Base-by-base conservation (phyloP, 1,139 yeast species). In the Geotrichum reessii region DNA sequence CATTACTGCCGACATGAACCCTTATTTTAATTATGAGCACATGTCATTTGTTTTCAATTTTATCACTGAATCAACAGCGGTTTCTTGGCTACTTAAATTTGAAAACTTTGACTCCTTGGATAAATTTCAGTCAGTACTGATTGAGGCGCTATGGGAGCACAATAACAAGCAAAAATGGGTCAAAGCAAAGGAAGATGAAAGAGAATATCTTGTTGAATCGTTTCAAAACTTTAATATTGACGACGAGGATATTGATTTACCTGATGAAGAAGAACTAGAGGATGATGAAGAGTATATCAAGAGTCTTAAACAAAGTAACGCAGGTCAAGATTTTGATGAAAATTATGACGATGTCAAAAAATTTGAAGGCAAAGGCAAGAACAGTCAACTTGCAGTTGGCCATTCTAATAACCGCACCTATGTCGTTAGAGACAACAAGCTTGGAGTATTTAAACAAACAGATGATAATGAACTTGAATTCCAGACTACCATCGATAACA, bases 381-480 rank as follows among this genome's bases (percentile, higher is more conserved):
- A 87, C 69, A 79, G 83, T 56, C 83, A 82, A 33, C 76, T 91
- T 64, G 84, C 87, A 0, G 84, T 89, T 19, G 93, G 96, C 0
- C 81, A 76, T 63, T 80, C 81, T 57, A 84, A 84, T 63, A 85
- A 87, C 67, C 78, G 95, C 44, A 80, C 95, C 0, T 91, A 80
- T 70, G 93, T 91, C 33, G 84, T 87, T 0, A 81, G 95, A 64
- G 96, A 92, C 8, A 76, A 88, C 69, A 83, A 82, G 65, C 76
- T 91, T 58, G 97, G 97, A 24, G 92, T 91, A 5, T 89, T 89
- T 73, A 84, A 80, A 66, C 81, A 84, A 28, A 78, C 79, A 33
- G 80, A 76, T 12, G 77, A 76, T 28, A 80, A 80, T 56, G 78
- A 74, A 22, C 73, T 90, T 52, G 80, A 83, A 60, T 90, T 81